Conservation (phyloP, 352 stramenopile genomes). For the Phytophthora pini region DNA sequence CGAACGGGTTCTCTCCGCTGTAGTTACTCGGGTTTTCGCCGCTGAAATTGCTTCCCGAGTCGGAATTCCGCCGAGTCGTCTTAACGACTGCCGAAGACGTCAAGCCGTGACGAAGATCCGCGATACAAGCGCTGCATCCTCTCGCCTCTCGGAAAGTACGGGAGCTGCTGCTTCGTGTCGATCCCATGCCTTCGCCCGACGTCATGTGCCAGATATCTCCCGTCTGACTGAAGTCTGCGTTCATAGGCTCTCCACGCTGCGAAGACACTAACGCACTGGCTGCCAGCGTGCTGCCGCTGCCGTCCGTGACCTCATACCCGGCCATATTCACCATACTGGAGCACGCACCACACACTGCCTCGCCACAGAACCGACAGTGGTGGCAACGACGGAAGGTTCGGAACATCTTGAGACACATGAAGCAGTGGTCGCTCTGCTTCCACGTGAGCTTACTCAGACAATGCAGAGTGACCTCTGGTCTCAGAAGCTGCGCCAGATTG, state of each 20-base stretch:
- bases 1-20: slow-evolving; percentile 22
- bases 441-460: slow-evolving; percentile 52
- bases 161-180: slow-evolving; percentile 19
- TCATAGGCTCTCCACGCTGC: slow-evolving; percentile 9
- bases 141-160: slow-evolving; percentile 25
- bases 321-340: slow-evolving; percentile 62
- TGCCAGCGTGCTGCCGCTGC: slow-evolving; percentile 29
- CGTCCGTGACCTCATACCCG: slow-evolving; percentile 44
- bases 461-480: slow-evolving; percentile 38
- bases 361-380: slow-evolving; percentile 78
- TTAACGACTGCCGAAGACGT: slow-evolving; percentile 24
- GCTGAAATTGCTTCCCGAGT: slow-evolving; percentile 25
- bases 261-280: slow-evolving; percentile 24
- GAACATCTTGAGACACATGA: slow-evolving; percentile 75
- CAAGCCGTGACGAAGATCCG: slow-evolving; percentile 40
- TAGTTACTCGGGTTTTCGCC: slow-evolving; percentile 22
- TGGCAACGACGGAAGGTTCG: slow-evolving; percentile 74
- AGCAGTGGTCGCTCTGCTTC: slow-evolving; percentile 74
- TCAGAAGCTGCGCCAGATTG: slow-evolving; percentile 35
- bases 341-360: slow-evolving; percentile 70
- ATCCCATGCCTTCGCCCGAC: slow-evolving; percentile 6
- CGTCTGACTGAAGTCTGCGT: slow-evolving; percentile 34
- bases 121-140: slow-evolving; percentile 43
- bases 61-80: slow-evolving; percentile 17
- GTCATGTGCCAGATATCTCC: slow-evolving; percentile 32